Percentiles rank a stretch among this genome's conserved stretches.
Conservation (phyloP, 139 green algal species). For the Micromonas commoda region DNA sequence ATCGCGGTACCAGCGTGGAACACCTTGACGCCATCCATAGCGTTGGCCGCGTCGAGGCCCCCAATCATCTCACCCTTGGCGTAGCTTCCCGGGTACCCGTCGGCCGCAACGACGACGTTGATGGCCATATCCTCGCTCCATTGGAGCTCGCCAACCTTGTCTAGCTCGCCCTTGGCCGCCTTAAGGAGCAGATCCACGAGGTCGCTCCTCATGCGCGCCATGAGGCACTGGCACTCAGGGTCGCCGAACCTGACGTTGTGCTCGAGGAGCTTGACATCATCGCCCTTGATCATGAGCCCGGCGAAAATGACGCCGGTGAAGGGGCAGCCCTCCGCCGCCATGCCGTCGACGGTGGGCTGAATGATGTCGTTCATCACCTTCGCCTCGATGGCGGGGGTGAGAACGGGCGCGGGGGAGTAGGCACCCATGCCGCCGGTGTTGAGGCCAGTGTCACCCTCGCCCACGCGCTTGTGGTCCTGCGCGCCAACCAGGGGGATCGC, state of each 20-base stretch:
- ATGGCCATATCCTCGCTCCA: conserved; percentile 62
- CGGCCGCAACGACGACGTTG: conserved; percentile 78
- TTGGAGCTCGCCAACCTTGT: not conserved
- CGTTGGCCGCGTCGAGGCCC: conserved; percentile 46
- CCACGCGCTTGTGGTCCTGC: conserved; percentile 94
- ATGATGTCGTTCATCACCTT: conserved; percentile 81
- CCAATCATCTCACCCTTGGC: conserved; percentile 72
- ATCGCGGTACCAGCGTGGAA: conserved; percentile 46
- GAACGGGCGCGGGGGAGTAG: conserved; percentile 90
- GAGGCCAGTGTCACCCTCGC: conserved; percentile 89
- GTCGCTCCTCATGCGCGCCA: conserved; percentile 81
- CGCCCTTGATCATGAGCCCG: conserved; percentile 92
- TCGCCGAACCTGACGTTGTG: conserved; percentile 98
- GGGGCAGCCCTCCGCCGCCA: conserved; percentile 72
- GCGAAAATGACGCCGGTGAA: conserved; percentile 92
- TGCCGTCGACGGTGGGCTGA: conserved; percentile 72
- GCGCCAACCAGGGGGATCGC: conserved; percentile 62
- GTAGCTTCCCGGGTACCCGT: conserved; percentile 91
- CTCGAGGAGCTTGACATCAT: conserved; percentile 75
- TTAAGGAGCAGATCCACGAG: conserved; percentile 65
- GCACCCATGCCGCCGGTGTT: conserved; percentile 98
- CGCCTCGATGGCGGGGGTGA: conserved; percentile 67
- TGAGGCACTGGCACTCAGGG: conserved; percentile 92
- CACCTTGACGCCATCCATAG: conserved; percentile 28
- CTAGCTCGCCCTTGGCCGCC: conserved; percentile 33